A percentile compares a stretch with the other conserved stretches of the same genome.
These are phyloP conservation scores for Iris pallida DNA, from an alignment of 116 monocot species.

Conservation along the genomic window DNA sequence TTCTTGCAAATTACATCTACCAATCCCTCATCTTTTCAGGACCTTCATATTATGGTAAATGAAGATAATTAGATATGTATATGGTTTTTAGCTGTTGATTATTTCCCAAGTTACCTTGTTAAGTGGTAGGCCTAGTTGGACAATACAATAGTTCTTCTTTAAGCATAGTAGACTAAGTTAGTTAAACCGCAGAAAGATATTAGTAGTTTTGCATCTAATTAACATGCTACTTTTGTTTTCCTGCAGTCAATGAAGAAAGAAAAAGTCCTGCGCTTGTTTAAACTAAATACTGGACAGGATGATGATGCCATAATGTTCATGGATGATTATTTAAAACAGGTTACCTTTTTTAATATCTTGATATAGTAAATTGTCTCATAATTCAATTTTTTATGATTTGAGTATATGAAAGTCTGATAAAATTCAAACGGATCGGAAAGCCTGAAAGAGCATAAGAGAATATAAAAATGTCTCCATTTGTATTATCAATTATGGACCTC, in stretches of 20 bases:
- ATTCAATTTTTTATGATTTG: neutral
- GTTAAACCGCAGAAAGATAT: neutral
- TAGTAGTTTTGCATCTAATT: neutral
- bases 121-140: neutral
- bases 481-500: too few relatives aligned
- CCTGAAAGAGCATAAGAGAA: too few relatives aligned
- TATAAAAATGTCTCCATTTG: too few relatives aligned
- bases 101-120: too few relatives aligned
- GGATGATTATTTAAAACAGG: conserved; percentile 84
- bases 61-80: neutral
- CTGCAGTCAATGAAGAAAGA: conserved; percentile 66
- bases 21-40: neutral
- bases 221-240: conserved; percentile 10
- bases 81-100: too few relatives aligned
- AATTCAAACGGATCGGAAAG: too few relatives aligned
- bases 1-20: neutral
- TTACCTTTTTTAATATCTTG: conserved; percentile 9
- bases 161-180: too few relatives aligned
- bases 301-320: conserved; percentile 95
- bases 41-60: neutral
- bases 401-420: too few relatives aligned
- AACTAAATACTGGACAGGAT: conserved; percentile 87
- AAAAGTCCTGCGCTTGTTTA: conserved; percentile 73
- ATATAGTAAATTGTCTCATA: neutral
- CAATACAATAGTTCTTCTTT: too few relatives aligned